These are phyloP conservation scores for Triglochin maritima DNA, from an alignment of 106 monocot genomes.

Conservation along the genomic window DNA sequence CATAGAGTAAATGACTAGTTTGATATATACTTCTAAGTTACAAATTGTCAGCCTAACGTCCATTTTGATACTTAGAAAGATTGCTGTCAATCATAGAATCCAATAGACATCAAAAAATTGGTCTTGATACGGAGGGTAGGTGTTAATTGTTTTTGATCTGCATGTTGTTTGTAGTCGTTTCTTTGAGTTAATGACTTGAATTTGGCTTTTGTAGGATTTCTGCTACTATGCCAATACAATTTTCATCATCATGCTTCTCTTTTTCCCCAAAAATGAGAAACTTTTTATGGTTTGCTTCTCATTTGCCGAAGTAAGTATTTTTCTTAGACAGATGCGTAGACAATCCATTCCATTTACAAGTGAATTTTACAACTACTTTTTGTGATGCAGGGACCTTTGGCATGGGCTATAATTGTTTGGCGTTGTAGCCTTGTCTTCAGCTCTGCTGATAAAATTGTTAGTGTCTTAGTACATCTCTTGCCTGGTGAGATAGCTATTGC, in stretches of 20 bases:
- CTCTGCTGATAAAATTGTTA: constrained; percentile 94
- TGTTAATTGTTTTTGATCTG: not conserved
- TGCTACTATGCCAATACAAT: constrained; percentile 99
- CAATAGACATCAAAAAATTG: too few species aligned
- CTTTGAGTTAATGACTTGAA: not conserved
- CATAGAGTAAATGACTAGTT: too few species aligned
- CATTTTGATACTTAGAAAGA: too few species aligned
- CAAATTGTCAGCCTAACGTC: too few species aligned
- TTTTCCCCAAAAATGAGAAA: constrained; percentile 90
- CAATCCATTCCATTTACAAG: not conserved
- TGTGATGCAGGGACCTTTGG: constrained; percentile 63
- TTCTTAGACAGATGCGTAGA: not conserved
- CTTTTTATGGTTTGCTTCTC: constrained; percentile 99
- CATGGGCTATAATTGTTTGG: constrained; percentile 99
- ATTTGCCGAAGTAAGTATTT: constrained; percentile 85
- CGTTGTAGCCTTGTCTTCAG: constrained; percentile 95
- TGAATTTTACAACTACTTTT: not conserved
- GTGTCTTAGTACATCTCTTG: constrained; percentile 95
- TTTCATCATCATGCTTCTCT: constrained; percentile 78
- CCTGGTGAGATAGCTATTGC: constrained; percentile 50
- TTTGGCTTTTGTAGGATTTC: constrained; percentile 66
- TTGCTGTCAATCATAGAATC: too few species aligned
- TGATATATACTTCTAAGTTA: too few species aligned
- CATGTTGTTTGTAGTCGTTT: not conserved
- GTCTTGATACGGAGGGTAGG: too few species aligned